phyloP scores from a whole-genome alignment of 164 flowering plant genomes.

The Malania oleifera region DNA sequence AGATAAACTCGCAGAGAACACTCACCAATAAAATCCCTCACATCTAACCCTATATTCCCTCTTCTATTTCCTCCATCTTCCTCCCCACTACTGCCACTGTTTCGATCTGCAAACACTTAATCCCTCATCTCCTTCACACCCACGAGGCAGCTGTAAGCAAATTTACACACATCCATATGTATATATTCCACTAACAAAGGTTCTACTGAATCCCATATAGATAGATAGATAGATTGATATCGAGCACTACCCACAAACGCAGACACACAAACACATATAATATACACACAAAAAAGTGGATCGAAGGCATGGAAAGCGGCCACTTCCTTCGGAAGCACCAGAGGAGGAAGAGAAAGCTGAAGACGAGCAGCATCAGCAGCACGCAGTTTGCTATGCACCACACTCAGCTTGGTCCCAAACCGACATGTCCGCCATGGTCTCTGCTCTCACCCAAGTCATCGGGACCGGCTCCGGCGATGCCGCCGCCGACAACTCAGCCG shows the following conservation, averaged over 20 bases:
- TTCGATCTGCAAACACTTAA: too few relatives aligned
- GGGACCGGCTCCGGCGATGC: background rate
- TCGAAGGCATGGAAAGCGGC: slow-evolving; percentile 66
- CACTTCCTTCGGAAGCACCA: slow-evolving; percentile 44
- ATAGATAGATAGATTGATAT: too few relatives aligned
- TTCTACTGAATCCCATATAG: too few relatives aligned
- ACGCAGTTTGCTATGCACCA: background rate
- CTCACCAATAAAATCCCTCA: slow-evolving; percentile 12
- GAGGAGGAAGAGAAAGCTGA: slow-evolving; percentile 29
- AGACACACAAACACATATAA: background rate
- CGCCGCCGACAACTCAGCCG: slow-evolving; percentile 1
- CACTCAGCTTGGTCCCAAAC: slow-evolving; percentile 10
- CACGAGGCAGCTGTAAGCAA: too few relatives aligned
- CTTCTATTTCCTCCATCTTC: slow-evolving; percentile 2
- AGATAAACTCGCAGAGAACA: background rate
- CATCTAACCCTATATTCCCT: slow-evolving; percentile 15
- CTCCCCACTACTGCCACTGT: slow-evolving; percentile 16
- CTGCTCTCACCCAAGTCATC: slow-evolving; percentile 29
- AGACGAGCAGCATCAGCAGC: background rate
- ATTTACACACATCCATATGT: too few relatives aligned
- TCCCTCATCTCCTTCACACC: slow-evolving; percentile 2
- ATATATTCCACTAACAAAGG: too few relatives aligned
- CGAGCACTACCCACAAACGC: too few relatives aligned
- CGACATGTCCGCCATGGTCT: slow-evolving; percentile 33
- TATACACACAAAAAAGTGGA: slow-evolving; percentile 51